phyloP scores from a whole-genome alignment of 139 green algal genomes.

The Auxenochlorella protothecoides region DNA sequence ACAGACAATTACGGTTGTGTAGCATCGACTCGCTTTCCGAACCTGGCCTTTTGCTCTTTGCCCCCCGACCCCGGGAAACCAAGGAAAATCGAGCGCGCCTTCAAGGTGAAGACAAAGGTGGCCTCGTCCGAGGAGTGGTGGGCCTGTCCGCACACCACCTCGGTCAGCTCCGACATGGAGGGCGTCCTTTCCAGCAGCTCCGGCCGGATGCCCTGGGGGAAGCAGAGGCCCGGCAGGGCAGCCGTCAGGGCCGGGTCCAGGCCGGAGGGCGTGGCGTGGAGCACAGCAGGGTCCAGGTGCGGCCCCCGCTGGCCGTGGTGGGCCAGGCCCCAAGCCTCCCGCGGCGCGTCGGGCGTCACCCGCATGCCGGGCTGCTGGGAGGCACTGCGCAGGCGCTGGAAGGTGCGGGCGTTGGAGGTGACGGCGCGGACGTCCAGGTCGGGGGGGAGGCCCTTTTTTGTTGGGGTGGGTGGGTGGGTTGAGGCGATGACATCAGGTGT shows the following conservation, averaged over 20 bases:
- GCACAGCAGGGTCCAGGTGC: constrained; percentile 2
- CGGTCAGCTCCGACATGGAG: constrained; percentile 20
- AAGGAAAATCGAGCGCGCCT: no score
- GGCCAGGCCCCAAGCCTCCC: neutral
- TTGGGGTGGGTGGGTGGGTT: no score
- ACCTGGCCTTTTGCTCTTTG: no score
- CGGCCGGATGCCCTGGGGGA: constrained; percentile 53
- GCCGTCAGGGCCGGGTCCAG: constrained; percentile 25
- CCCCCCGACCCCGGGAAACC: no score
- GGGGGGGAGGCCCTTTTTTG: constrained; percentile 44
- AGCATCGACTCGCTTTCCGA: no score
- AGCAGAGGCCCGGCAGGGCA: constrained; percentile 61
- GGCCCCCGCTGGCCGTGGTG: neutral
- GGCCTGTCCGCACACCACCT: no score
- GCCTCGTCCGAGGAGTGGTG: no score
- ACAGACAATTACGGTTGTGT: no score
- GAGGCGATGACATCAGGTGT: no score
- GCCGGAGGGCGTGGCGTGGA: neutral
- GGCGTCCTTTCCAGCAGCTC: constrained; percentile 54
- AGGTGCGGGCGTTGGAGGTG: constrained; percentile 16
- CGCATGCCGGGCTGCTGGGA: neutral
- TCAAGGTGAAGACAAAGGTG: no score
- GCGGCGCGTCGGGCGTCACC: constrained; percentile 9
- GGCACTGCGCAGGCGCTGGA: constrained; percentile 1
- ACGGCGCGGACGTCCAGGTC: constrained; percentile 41